Percentiles rank a stretch among this genome's conserved stretches.
These are phyloP conservation scores for Butyriboletus loyo DNA, from an alignment of 768 basidiomycete species.

Conservation along the genomic window DNA sequence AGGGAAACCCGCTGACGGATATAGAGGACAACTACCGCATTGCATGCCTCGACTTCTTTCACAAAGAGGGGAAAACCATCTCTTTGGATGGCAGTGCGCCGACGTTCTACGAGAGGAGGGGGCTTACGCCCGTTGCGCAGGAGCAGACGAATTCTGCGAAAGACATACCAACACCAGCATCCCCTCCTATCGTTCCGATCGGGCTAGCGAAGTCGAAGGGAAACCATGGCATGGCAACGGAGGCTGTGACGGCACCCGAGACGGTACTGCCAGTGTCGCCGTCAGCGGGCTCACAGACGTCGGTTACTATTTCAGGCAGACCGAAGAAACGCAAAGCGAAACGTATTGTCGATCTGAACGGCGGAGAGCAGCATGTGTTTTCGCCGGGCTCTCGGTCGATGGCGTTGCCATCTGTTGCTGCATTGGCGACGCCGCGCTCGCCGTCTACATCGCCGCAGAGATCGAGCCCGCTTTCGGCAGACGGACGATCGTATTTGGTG, in stretches of 20 bases:
- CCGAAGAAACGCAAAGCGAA: slow-evolving; percentile 60
- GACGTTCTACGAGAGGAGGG: slow-evolving; percentile 67
- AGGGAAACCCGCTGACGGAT: slow-evolving; percentile 79
- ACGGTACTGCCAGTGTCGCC: slow-evolving; percentile 27
- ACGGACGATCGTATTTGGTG: slow-evolving; percentile 33
- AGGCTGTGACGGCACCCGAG: slow-evolving; percentile 17
- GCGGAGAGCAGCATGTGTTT: slow-evolving; percentile 38
- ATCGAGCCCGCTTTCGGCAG: slow-evolving; percentile 13
- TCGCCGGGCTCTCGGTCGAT: slow-evolving; percentile 9
- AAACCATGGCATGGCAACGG: slow-evolving; percentile 17
- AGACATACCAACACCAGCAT: slow-evolving; percentile 47
- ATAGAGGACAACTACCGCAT: slow-evolving; percentile 69
- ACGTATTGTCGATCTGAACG: slow-evolving; percentile 77
- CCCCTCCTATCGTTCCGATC: slow-evolving; percentile 62
- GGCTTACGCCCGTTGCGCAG: slow-evolving; percentile 46
- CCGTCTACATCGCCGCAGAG: slow-evolving; percentile 18
- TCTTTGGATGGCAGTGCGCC: slow-evolving; percentile 72
- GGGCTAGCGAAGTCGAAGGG: slow-evolving; percentile 31
- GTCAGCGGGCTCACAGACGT: slow-evolving; percentile 41
- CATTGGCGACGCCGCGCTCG: slow-evolving; percentile 4
- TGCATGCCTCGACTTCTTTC: slow-evolving; percentile 80
- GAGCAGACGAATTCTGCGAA: slow-evolving; percentile 52
- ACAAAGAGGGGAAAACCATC: slow-evolving; percentile 76
- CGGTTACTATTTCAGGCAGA: slow-evolving; percentile 44
- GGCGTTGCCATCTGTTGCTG: background rate